Conservation (phyloP, 345 rosid genomes). For the Geranium brycei region DNA sequence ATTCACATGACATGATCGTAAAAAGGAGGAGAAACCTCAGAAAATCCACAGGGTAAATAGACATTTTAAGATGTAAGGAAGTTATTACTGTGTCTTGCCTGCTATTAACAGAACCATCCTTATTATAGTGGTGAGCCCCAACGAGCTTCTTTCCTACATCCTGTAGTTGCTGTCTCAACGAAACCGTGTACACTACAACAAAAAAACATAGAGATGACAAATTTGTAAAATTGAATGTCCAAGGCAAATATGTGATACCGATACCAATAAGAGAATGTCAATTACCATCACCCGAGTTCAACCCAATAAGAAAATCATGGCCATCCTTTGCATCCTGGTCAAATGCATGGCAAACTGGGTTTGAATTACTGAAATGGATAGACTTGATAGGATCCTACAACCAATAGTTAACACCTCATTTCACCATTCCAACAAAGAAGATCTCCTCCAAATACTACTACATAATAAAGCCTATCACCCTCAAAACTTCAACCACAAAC, state of each 20-base stretch:
- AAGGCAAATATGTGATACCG: constrained; percentile 12
- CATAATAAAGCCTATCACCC: constrained; percentile 3
- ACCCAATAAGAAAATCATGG: constrained; percentile 88
- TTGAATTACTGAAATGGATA: constrained; percentile 83
- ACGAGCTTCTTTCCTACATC: constrained; percentile 93
- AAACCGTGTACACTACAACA: constrained; percentile 83
- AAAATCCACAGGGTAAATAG: background rate
- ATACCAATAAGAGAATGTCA: constrained; percentile 7
- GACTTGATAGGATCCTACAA: constrained; percentile 95
- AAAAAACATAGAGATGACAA: constrained; percentile 20
- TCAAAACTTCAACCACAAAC: background rate
- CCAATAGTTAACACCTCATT: constrained; percentile 14
- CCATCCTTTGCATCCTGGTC: constrained; percentile 95
- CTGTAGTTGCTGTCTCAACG: constrained; percentile 94
- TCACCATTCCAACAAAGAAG: background rate
- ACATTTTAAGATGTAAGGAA: background rate
- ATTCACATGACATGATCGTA: background rate
- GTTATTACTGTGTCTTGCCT: constrained; percentile 36
- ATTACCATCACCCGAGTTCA: constrained; percentile 94
- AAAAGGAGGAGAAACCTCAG: constrained; percentile 2
- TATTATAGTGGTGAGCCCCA: constrained; percentile 89
- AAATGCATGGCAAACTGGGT: constrained; percentile 92
- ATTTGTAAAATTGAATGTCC: background rate
- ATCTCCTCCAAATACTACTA: background rate
- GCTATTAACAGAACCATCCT: constrained; percentile 84